Evolutionary conservation across 176 grass and related monocot species (phyloP), one percentile per base, ranked within the genome.

Genomic region (Oryza nivara): DNA sequence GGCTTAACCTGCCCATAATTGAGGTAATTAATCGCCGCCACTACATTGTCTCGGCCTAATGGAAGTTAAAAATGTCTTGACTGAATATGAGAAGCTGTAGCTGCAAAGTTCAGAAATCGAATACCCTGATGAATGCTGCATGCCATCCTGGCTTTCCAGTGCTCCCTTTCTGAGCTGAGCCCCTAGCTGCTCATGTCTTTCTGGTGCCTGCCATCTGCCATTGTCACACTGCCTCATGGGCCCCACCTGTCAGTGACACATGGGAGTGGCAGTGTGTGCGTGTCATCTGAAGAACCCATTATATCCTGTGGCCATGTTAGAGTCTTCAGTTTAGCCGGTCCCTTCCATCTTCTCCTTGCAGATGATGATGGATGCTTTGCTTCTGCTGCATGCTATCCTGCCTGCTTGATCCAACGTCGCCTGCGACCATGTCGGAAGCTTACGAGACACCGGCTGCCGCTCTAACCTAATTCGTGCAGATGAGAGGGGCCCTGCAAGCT

Each of bases 401-500:
- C 65, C 65, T 25, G 78, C 6, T 44, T n/a, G 85, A 82, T 87
- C 85, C 72, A 61, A 76, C 70, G 30, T 32, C 30, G 11, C 49
- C 80, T 65, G 80, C 73, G 38, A 30, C 20, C 80, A 48, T 88
- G 86, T 83, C 80, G 80, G 80, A 70, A 43, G 80, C 86, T 56
- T 75, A 69, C 86, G 74, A 83, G 80, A 83, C 86, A 88, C 54
- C 67, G 16, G 51, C 75, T 88, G 66, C 54, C 14, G 54, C 73
- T 14, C 65, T 72, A 74, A 54, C 86, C 86, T 71, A 83, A 83
- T 76, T 83, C 52, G 67, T 88, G 80, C 86, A 77, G 20, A 40
- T 70, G 4, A 40, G 6, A 40, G 73, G 49, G 72, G 23, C 79
- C 17, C 9, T 48, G 41, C 52, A 22, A 51, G 23, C 3, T 16